phyloP scores from a whole-genome alignment of 108 stramenopile genomes.

The Seminavis robusta region DNA sequence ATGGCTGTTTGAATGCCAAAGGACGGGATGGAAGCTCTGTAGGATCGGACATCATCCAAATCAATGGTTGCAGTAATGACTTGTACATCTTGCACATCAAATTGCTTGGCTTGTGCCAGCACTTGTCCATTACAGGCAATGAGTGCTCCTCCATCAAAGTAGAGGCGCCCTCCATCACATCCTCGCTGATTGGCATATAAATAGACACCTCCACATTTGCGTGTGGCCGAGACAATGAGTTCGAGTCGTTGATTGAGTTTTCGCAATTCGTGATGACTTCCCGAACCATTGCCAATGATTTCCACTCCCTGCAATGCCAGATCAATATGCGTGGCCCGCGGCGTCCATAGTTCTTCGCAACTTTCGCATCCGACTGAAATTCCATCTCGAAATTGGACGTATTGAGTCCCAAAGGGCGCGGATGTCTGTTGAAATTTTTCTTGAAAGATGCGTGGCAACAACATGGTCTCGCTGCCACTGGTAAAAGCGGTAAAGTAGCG shows the following conservation, averaged over 20 bases:
- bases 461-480: neutral
- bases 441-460: slow-evolving; percentile 36
- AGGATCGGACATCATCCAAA: slow-evolving; percentile 92
- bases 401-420: slow-evolving; percentile 72
- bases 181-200: slow-evolving; percentile 96
- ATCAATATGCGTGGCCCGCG: slow-evolving; percentile 85
- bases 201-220: slow-evolving; percentile 97
- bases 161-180: slow-evolving; percentile 93
- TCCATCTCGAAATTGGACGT: slow-evolving; percentile 63
- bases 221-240: slow-evolving; percentile 85
- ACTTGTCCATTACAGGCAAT: slow-evolving; percentile 93
- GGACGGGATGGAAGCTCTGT: slow-evolving; percentile 81
- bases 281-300: slow-evolving; percentile 94
- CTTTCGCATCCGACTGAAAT: slow-evolving; percentile 88
- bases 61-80: slow-evolving; percentile 93
- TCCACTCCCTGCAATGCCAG: slow-evolving; percentile 90
- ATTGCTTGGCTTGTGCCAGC: slow-evolving; percentile 92
- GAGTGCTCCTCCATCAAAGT: slow-evolving; percentile 95
- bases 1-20: slow-evolving; percentile 81
- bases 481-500: slow-evolving; percentile 91
- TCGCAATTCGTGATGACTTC: slow-evolving; percentile 95
- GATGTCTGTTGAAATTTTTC: slow-evolving; percentile 44
- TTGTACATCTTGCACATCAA: slow-evolving; percentile 87
- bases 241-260: slow-evolving; percentile 83
- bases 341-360: slow-evolving; percentile 99